Evolutionary conservation across 345 rosid genomes (phyloP), one percentile per base, ranked within the genome.

Genomic region (Ceriops tagal): DNA sequence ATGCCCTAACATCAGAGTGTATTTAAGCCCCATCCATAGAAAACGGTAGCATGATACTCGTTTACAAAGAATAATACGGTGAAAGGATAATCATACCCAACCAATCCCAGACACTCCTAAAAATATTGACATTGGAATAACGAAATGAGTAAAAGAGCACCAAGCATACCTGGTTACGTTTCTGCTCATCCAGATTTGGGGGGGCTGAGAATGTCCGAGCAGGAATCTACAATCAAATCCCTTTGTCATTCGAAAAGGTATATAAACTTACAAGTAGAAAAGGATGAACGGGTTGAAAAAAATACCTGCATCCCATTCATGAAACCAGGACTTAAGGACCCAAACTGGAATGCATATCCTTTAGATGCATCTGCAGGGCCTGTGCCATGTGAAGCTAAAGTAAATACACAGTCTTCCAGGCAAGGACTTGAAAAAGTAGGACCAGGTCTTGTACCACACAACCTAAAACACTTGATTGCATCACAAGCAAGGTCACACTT

Each of bases 171-270:
- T 87, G 96, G 66, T 82, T 92, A 75, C 88, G 86, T 83, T 88
- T 92, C 87, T 95, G 99, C 79, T 95, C 99, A 66, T 95, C 99
- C 87, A 95, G 81, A 78, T 92, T 92, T 8, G 97, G 98, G 74
- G 99, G 99, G 63, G 98, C 97, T 55, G 99, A 96, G 81, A 86
- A 88, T 57, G 97, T 93, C 66, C 98, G 90, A 71, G 98, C 92
- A 52, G 97, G 98, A 84, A 91, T 80, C 98, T 91, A 71, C 26
- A 77, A 69, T 34, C 68, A 1, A 79, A 72, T 61, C 35, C 43
- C 64, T 57, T 49, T 62, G 30, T 34, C 9, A 60, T 58, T n/a
- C 32, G 56, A 6, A 39, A 69, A 32, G 11, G 5, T 1, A 32
- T 24, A 5, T 64, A 37, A 56, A 63, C 32, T 37, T 31, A 62